Evolutionary conservation across 1,284 basidiomycete genomes (phyloP).

Genomic region (Ustilago nuda): DNA sequence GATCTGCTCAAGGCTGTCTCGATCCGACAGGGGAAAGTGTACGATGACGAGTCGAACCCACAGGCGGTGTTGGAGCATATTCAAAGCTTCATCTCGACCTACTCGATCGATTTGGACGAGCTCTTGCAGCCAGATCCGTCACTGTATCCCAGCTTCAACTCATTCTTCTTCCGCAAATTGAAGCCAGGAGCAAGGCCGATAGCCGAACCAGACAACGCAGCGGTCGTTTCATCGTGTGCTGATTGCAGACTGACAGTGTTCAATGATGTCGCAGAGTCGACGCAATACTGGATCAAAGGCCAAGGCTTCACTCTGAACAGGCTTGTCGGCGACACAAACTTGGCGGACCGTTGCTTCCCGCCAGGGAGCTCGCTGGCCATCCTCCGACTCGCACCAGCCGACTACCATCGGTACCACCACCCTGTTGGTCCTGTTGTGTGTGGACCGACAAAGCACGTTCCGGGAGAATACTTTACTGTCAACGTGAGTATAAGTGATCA

Average conservation of each 20-base stretch:
- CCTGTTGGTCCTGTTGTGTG: constrained; percentile 80
- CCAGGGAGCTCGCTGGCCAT: constrained; percentile 73
- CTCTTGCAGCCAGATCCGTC: constrained; percentile 76
- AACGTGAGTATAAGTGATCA: constrained; percentile 74
- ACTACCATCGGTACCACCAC: constrained; percentile 95
- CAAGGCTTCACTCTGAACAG: constrained; percentile 86
- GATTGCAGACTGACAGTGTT: constrained; percentile 96
- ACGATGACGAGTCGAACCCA: constrained; percentile 87
- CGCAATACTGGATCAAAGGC: constrained; percentile 95
- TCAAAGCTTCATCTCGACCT: constrained; percentile 87
- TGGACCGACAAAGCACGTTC: constrained; percentile 72
- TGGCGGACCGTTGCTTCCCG: constrained; percentile 70
- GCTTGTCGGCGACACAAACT: constrained; percentile 75
- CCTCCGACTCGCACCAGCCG: constrained; percentile 83
- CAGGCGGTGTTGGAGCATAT: constrained; percentile 87
- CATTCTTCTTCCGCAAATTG: constrained; percentile 93
- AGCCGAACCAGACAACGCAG: constrained; percentile 79
- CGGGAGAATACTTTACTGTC: constrained; percentile 67
- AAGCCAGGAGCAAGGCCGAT: constrained; percentile 84
- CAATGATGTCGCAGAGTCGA: constrained; percentile 84
- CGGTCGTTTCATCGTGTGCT: constrained; percentile 84
- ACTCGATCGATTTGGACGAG: constrained; percentile 83
- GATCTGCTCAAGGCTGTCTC: constrained; percentile 72
- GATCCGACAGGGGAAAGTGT: constrained; percentile 55
- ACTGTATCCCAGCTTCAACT: constrained; percentile 84